Percentiles rank a stretch among this genome's conserved stretches.
Evolutionary conservation across 148 eudicot genomes (phyloP).

Genomic region (Cornus suecica): DNA sequence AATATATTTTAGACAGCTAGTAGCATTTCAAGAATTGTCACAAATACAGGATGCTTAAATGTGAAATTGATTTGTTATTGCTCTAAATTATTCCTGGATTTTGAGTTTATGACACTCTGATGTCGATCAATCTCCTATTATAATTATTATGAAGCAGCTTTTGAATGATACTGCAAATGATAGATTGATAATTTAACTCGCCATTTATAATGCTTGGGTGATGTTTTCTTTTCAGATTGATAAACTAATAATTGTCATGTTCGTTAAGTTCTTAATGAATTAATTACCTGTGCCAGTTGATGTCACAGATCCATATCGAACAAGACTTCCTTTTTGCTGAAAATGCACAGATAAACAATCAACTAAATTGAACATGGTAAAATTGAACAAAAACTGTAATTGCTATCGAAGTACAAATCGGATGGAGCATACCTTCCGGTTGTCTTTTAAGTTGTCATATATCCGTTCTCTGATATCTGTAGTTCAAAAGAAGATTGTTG

Average conservation of each 20-base stretch:
- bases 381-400: background rate
- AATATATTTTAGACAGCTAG: background rate
- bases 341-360: background rate
- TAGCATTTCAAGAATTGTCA: background rate
- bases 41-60: background rate
- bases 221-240: too few species aligned
- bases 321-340: slow-evolving; percentile 34
- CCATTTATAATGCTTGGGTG: too few species aligned
- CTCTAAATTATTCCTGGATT: too few species aligned
- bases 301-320: slow-evolving; percentile 40
- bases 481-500: background rate
- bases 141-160: too few species aligned
- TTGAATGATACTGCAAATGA: too few species aligned
- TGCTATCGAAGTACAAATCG: background rate
- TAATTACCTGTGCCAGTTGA: slow-evolving; percentile 43
- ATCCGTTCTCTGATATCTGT: slow-evolving; percentile 33
- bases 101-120: too few species aligned
- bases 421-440: slow-evolving; percentile 32
- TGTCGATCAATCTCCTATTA: too few species aligned
- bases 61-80: too few species aligned
- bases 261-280: background rate
- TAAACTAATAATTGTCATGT: background rate
- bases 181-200: too few species aligned
- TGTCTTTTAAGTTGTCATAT: slow-evolving; percentile 30
- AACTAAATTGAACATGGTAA: background rate